Evolutionary conservation across 176 grass and related monocot species (phyloP), one percentile per base, ranked within the genome.

Genomic region (Musa acuminata): DNA sequence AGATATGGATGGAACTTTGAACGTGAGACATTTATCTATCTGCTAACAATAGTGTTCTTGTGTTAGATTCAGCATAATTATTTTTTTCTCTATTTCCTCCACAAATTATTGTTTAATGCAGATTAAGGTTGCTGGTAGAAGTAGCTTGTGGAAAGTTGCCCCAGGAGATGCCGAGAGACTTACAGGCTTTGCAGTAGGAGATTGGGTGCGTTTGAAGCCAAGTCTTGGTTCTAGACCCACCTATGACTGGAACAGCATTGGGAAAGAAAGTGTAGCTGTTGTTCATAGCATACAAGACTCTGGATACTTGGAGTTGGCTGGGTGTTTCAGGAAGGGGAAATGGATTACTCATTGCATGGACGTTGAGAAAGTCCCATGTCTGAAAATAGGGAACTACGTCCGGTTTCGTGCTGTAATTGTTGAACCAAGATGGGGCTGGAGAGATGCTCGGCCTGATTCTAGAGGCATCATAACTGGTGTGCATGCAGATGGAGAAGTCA

Each of bases 231-330:
- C 82, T 80, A 99, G 91, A 84, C 84, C 96, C 71, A 91, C 88
- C 59, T 99, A 91, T 81, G 91, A 99, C 67, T 91, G 96, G 96
- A 99, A 90, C 75, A 86, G 75, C 80, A 72, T 91, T n/a, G 91
- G 91, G 25, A 99, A 84, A 89, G 84, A 84, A 89, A 95, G 66
- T 72, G 86, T 99, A 50, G 88, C 88, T 64, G 84, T 99, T 25
- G 96, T 99, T 55, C 91, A 99, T 80, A 99, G 96, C 73, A 99
- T 95, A 83, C 96, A 93, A 69, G 96, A 99, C 76, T 95, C 96
- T 24, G 88, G 87, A 70, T 99, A 95, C 86, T 75, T 99, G 59
- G 96, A 99, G 79, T 73, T 99, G 72, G 90, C 91, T 75, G 91
- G 88, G 69, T 99, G 96, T 79, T 95, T 95, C 81, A 94, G 88